Evolutionary conservation across 306 rosid genomes (phyloP), one percentile per base, ranked within the genome.

Genomic region (Cajanus cajan): DNA sequence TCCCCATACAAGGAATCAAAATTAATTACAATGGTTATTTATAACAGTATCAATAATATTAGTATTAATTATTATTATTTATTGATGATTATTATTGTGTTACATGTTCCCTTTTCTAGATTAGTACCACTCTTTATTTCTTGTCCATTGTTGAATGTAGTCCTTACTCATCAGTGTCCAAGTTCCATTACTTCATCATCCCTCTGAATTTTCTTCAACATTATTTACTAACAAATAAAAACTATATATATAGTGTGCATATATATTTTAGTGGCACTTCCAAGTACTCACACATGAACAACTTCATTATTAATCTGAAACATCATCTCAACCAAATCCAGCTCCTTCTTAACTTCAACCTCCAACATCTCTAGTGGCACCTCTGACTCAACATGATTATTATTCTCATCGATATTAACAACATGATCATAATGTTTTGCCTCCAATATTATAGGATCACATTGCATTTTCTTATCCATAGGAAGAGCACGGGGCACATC

Each of bases 321-420:
- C 59, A 89, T 89, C 95, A 92, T 86, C 84, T 94, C 92, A 80
- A 87, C 89, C 86, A 94, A 90, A 88, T 90, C 97, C 82, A 90
- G 8, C 85, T 92, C 97, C 85, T 89, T 78, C 87, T 89, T 88
- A 72, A 85, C 90, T 66, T 86, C 85, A 71, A 15, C 79, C 54
- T 61, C 90, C 50, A 58, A 57, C 80, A 76, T 61, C 68, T 76
- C 82, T 15, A 63, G 4, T 65, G 43, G 59, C 82, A 70, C 24
- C 21, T 81, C 86, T 39, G 45, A 63, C 77, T 80, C 85, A 64
- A 76, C 43, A 22, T 68, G 62, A 33, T 71, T 61, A 18, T 44
- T 74, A 65, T 71, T 61, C 22, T 44, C 77, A 65, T 50, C 71
- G 18, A 64, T 70, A 52, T 82, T n/a, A 36, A 71, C 72, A 45